These are phyloP conservation scores for Decorospora gaudefroyi DNA, from an alignment of 2,329 filamentous ascomycete genomes.

Conservation along the genomic window DNA sequence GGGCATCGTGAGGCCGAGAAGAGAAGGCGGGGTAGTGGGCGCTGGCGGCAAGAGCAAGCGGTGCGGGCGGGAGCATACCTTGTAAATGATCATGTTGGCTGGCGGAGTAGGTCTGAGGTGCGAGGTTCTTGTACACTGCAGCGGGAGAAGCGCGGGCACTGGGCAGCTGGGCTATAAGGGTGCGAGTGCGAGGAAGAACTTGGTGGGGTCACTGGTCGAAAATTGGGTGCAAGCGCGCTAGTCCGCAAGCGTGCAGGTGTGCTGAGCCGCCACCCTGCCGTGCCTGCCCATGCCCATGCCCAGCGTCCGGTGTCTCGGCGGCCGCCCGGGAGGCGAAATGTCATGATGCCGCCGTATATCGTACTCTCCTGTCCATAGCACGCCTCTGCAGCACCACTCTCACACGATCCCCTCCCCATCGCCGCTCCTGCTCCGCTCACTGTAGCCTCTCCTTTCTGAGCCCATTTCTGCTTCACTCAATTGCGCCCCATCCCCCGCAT, in stretches of 20 bases:
- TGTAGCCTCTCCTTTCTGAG: conserved; percentile 42
- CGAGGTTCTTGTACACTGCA: conserved; percentile 21
- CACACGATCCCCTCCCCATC: conserved; percentile 32
- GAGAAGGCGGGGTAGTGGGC: conserved; percentile 34
- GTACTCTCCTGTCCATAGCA: conserved; percentile 20
- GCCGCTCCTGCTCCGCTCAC: conserved; percentile 40
- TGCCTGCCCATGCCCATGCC: conserved; percentile 2
- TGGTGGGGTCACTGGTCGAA: conserved; percentile 40
- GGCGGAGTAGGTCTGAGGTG: conserved; percentile 13
- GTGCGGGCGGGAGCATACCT: conserved; percentile 49
- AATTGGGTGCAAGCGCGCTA: conserved; percentile 24
- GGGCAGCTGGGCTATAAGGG: conserved; percentile 22
- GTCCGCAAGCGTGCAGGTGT: conserved; percentile 6
- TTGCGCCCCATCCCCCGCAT: background rate
- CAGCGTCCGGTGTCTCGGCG: conserved; percentile 2
- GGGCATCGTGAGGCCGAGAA: conserved; percentile 19
- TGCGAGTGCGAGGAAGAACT: conserved; percentile 24
- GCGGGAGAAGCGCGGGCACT: conserved; percentile 24
- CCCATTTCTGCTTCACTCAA: conserved; percentile 5
- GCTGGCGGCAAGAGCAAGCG: conserved; percentile 29
- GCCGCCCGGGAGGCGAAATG: conserved; percentile 13
- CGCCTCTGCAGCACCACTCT: conserved; percentile 35
- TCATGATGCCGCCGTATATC: conserved; percentile 30
- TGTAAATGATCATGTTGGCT: conserved; percentile 60
- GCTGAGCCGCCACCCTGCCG: conserved; percentile 1